These are phyloP conservation scores for Venturia aucupariae DNA, from an alignment of 2,329 filamentous ascomycete species.

Conservation along the genomic window DNA sequence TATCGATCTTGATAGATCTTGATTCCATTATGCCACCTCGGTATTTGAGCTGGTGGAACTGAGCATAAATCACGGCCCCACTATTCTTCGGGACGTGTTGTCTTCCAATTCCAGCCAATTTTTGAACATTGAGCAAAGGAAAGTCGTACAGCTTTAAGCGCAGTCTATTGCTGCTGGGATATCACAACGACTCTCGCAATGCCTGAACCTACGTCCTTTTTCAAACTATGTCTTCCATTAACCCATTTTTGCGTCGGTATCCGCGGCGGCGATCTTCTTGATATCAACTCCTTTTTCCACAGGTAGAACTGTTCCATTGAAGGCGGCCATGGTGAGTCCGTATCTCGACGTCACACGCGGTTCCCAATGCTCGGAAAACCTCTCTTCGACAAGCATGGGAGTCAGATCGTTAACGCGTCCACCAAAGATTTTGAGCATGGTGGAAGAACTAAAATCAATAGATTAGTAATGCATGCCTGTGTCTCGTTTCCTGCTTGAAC, in stretches of 20 bases:
- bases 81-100: too few species aligned
- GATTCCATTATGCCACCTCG: too few species aligned
- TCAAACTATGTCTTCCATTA: background rate
- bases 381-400: conserved; percentile 33
- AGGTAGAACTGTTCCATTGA: conserved; percentile 32
- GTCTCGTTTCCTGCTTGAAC: conserved; percentile 12
- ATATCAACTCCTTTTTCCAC: conserved; percentile 30
- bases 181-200: background rate
- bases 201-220: background rate
- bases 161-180: background rate
- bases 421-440: conserved; percentile 35
- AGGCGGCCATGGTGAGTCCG: conserved; percentile 34
- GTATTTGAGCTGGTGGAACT: too few species aligned
- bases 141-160: too few species aligned
- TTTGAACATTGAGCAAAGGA: too few species aligned
- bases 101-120: too few species aligned
- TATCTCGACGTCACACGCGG: conserved; percentile 29
- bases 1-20: too few species aligned
- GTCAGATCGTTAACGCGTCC: conserved; percentile 29
- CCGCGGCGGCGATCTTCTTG: conserved; percentile 16
- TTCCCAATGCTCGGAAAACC: conserved; percentile 34
- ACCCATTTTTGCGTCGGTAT: background rate
- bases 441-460: conserved; percentile 26
- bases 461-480: background rate
- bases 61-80: too few species aligned